Evolutionary conservation across 2,329 filamentous ascomycete species (phyloP), one percentile per base, ranked within the genome.

Genomic region (Verticillium nonalfalfae): DNA sequence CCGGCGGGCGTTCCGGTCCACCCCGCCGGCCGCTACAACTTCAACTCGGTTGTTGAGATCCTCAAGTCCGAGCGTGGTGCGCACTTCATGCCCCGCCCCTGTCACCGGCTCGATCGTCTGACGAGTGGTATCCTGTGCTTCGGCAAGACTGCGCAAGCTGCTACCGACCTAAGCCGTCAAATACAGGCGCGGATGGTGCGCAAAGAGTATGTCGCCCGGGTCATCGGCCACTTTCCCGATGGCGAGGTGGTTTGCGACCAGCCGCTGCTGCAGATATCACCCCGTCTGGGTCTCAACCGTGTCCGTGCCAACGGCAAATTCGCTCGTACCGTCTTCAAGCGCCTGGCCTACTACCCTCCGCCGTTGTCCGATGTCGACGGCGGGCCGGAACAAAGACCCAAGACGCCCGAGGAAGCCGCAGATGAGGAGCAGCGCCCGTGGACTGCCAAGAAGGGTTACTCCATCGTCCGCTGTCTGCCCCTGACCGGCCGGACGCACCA

Each of bases 101-200:
- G 94, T 77, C 97, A 99, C 71, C 83, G 95, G n/a, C 85, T 99
- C 34, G 95, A 99, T 73, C 83, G 95, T 59, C 78, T 99, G 68
- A 99, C 95, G 0, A 97, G 92, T 68, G 95, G 95, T 57, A 90
- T 99, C 72, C 98, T 99, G 94, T 99, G 99, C 74, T 88, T 99
- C 68, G 95, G 90, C 34, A 99, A 99, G 77, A 87, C 91, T 65
- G 82, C 88, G 40, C 85, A 87, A 69, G 91, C 90, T 0, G 94
- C 95, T 0, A 91, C 94, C 66, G 81, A 81, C 36, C 83, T 99
- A 67, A 87, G 88, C 60, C 78, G 82, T 52, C 90, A 97, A 74
- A 91, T 99, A 62, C 85, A 87, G 66, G 84, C 84, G 5, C 84
- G 95, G 39, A 94, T 89, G 0, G 91, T 99, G 40, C 88, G 92